Percentiles rank a stretch among this genome's conserved stretches.
Evolutionary conservation across 2,329 filamentous ascomycete species (phyloP).

Genomic region (Aspergillus ibericus): DNA sequence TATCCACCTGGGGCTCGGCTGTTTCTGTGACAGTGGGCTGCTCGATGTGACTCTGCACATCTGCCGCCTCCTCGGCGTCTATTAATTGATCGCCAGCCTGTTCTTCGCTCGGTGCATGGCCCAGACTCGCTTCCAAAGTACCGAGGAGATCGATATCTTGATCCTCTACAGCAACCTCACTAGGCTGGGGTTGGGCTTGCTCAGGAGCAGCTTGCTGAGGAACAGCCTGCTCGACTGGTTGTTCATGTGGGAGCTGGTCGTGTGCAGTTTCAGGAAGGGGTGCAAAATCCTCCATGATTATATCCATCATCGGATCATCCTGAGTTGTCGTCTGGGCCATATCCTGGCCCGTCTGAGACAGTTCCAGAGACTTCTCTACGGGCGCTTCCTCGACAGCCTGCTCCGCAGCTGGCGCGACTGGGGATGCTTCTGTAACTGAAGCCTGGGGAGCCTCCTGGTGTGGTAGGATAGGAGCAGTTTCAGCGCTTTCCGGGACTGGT

Average conservation of each 20-base stretch:
- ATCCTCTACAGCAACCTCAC: slow-evolving; percentile 6
- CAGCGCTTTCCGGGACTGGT: neutral
- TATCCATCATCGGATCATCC: slow-evolving; percentile 1
- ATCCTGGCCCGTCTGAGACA: slow-evolving; percentile 9
- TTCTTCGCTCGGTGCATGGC: slow-evolving; percentile 6
- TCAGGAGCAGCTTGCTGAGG: slow-evolving; percentile 19
- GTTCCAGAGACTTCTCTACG: slow-evolving; percentile 11
- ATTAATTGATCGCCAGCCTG: slow-evolving; percentile 8
- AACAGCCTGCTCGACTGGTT: slow-evolving; percentile 11
- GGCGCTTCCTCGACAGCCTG: neutral
- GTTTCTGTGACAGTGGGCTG: slow-evolving; percentile 2
- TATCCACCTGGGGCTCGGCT: neutral
- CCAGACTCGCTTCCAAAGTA: slow-evolving; percentile 48
- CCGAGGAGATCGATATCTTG: slow-evolving; percentile 49
- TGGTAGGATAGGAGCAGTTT: slow-evolving; percentile 1
- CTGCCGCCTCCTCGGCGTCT: slow-evolving; percentile 4
- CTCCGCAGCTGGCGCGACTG: neutral
- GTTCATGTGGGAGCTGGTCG: slow-evolving; percentile 1
- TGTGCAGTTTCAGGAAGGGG: slow-evolving; percentile 3
- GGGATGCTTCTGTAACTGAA: neutral
- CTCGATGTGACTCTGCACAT: neutral
- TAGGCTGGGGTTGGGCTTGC: slow-evolving; percentile 7
- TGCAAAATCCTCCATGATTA: slow-evolving; percentile 8
- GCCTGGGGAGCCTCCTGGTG: slow-evolving; percentile 5
- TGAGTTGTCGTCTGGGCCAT: neutral